A percentile compares a stretch with the other conserved stretches of the same genome.
phyloP scores from a whole-genome alignment of 768 basidiomycete genomes.

The Suillus ampliporus region DNA sequence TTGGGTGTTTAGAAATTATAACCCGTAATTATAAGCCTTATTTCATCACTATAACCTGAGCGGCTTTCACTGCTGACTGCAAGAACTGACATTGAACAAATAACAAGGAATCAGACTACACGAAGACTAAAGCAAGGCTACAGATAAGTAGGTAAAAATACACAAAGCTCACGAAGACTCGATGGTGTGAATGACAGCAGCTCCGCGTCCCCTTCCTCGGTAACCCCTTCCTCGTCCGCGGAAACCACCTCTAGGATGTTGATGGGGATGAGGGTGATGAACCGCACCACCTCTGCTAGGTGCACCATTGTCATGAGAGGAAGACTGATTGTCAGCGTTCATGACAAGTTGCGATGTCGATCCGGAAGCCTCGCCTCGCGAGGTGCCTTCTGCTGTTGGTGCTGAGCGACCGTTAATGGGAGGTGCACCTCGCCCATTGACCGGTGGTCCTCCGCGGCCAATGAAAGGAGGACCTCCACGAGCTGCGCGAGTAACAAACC shows the following conservation, averaged over 20 bases:
- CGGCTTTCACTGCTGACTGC: too few species aligned
- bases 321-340: constrained; percentile 1
- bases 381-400: constrained; percentile 2
- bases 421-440: constrained; percentile 18
- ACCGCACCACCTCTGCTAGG: constrained; percentile 11
- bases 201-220: constrained; percentile 41
- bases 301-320: constrained; percentile 12
- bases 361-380: neutral
- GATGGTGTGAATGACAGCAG: constrained; percentile 11
- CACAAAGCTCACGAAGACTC: constrained; percentile 16
- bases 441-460: constrained; percentile 12
- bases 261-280: constrained; percentile 7
- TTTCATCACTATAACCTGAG: too few species aligned
- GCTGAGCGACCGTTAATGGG: constrained; percentile 18
- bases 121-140: neutral
- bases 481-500: constrained; percentile 20
- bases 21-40: neutral
- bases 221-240: constrained; percentile 42
- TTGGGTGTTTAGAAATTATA: constrained; percentile 34
- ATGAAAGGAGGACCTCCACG: constrained; percentile 13
- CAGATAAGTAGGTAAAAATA: constrained; percentile 4
- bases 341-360: neutral
- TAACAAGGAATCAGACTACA: neutral
- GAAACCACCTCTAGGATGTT: constrained; percentile 28
- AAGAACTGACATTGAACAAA: neutral